Conservation (phyloP, 116 monocot genomes). For the Trichopus zeylanicus region DNA sequence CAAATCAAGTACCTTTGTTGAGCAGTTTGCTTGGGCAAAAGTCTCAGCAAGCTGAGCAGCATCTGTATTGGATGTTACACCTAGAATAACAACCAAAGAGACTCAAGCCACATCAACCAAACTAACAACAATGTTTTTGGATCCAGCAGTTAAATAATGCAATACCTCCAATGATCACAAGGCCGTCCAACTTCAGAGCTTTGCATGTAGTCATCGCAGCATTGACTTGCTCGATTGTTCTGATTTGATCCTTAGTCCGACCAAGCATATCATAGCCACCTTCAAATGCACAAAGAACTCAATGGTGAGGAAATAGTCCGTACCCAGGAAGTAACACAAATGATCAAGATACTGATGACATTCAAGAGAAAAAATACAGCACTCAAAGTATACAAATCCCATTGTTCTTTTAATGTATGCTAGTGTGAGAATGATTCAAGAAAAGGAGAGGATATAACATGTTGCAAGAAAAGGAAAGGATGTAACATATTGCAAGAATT, state of each 20-base stretch:
- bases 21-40: conserved; percentile 49
- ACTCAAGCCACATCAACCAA: not conserved
- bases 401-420: too few species aligned
- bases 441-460: too few species aligned
- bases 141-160: not conserved
- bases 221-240: conserved; percentile 78
- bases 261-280: conserved; percentile 91
- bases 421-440: too few species aligned
- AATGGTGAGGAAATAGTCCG: not conserved
- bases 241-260: conserved; percentile 69
- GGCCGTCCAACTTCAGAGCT: conserved; percentile 66
- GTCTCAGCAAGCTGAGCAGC: conserved; percentile 84
- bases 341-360: too few species aligned
- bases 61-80: conserved; percentile 80
- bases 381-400: too few species aligned
- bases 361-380: too few species aligned
- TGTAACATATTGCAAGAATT: too few species aligned
- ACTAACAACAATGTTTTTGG: not conserved
- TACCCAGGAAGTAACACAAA: conserved; percentile 1
- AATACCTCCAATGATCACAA: conserved; percentile 87
- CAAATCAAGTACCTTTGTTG: conserved; percentile 51
- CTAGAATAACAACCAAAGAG: conserved; percentile 19
- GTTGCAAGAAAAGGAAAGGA: too few species aligned
- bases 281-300: conserved; percentile 8
- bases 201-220: conserved; percentile 55